phyloP scores from a whole-genome alignment of 2,329 filamentous ascomycete species.

The Metarhizium rileyi region DNA sequence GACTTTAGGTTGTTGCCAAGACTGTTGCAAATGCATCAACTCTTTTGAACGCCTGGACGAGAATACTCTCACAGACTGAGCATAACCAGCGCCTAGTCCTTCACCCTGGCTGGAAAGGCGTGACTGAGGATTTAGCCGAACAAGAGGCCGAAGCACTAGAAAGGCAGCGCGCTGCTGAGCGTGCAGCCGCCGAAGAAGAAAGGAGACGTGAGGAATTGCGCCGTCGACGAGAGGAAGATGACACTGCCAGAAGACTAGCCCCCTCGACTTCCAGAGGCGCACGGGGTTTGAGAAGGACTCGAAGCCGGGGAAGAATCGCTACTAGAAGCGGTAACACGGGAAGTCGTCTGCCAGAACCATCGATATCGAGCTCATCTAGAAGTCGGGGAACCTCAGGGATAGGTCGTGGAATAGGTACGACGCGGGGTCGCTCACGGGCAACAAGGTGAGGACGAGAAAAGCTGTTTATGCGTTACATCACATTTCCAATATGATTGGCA shows the following conservation, averaged over 20 bases:
- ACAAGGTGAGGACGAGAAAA: constrained; percentile 14
- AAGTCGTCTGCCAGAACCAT: constrained; percentile 19
- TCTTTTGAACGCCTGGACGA: constrained; percentile 88
- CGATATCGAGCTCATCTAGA: constrained; percentile 17
- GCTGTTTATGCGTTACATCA: constrained; percentile 6
- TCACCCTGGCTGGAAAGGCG: constrained; percentile 82
- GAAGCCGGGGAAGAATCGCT: constrained; percentile 18
- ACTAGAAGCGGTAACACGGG: constrained; percentile 18
- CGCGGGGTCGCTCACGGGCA: constrained; percentile 24
- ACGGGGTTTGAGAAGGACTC: constrained; percentile 21
- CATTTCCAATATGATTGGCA: constrained; percentile 1
- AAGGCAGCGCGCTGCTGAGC: constrained; percentile 67
- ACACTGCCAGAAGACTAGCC: constrained; percentile 27
- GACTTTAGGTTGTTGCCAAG: constrained; percentile 61
- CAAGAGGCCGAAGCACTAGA: constrained; percentile 70
- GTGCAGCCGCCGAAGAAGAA: constrained; percentile 69
- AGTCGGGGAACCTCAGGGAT: constrained; percentile 25
- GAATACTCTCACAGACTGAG: constrained; percentile 92
- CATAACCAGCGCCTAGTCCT: constrained; percentile 91
- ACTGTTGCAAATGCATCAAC: constrained; percentile 84
- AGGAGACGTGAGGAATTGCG: constrained; percentile 62
- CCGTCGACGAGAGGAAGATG: constrained; percentile 53
- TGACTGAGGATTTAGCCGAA: constrained; percentile 75
- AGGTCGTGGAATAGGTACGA: constrained; percentile 23
- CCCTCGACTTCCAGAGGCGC: constrained; percentile 19